Evolutionary conservation across 192 early-diverging fungal genomes (phyloP).

Genomic region (Phlyctochytrium bullatum): DNA sequence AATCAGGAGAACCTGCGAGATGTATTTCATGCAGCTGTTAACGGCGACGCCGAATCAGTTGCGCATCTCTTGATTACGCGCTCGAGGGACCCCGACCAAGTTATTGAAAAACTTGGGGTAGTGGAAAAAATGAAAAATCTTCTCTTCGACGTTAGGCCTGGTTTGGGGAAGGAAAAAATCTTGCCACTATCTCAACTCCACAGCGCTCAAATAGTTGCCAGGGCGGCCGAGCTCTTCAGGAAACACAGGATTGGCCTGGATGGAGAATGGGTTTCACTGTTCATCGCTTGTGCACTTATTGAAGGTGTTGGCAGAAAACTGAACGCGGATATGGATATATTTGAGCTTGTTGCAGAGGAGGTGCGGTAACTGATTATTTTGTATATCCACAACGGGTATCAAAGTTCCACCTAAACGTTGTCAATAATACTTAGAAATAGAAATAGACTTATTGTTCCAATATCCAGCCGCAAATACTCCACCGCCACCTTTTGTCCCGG

Average conservation of each 20-base stretch:
- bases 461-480: constrained; percentile 52
- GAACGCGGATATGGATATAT: constrained; percentile 87
- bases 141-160: constrained; percentile 15
- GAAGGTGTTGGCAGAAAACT: constrained; percentile 92
- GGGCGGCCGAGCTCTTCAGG: constrained; percentile 84
- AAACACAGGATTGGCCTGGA: constrained; percentile 89
- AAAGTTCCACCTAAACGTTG: constrained; percentile 37
- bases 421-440: not conserved
- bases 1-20: constrained; percentile 89
- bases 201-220: constrained; percentile 72
- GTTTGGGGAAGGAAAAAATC: constrained; percentile 38
- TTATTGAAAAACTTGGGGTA: constrained; percentile 75
- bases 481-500: constrained; percentile 47
- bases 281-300: constrained; percentile 84
- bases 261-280: constrained; percentile 91
- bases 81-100: constrained; percentile 67
- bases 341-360: constrained; percentile 36
- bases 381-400: constrained; percentile 41
- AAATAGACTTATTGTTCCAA: constrained; percentile 42
- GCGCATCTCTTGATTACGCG: constrained; percentile 86
- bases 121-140: constrained; percentile 76
- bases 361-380: constrained; percentile 24
- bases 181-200: constrained; percentile 77
- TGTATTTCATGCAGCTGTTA: constrained; percentile 80
- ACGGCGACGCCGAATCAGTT: constrained; percentile 80